These are phyloP conservation scores for Oryza brachyantha DNA, from an alignment of 176 grass and related monocot genomes.

Conservation along the genomic window DNA sequence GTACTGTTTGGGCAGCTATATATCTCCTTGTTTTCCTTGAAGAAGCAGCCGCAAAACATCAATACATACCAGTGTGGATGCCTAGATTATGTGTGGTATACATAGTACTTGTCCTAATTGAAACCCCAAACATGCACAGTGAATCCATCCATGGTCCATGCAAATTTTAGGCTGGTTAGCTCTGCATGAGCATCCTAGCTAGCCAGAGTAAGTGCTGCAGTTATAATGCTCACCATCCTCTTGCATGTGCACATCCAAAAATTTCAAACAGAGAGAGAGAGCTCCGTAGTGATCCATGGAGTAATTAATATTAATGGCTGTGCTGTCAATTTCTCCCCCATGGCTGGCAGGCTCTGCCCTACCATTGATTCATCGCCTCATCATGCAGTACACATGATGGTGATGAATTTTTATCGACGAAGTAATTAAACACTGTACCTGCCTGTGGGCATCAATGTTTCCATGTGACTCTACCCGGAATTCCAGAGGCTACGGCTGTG, in stretches of 20 bases:
- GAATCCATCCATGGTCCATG: conserved; percentile 13
- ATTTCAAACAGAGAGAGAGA: not conserved
- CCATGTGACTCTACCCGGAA: conserved; percentile 35
- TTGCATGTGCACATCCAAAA: conserved; percentile 18
- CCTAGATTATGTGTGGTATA: conserved; percentile 5
- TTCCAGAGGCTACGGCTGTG: not conserved
- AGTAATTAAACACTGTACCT: not conserved
- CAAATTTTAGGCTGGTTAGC: not conserved
- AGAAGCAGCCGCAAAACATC: conserved; percentile 8
- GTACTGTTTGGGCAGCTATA: not conserved
- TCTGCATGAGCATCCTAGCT: not conserved
- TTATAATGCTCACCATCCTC: conserved; percentile 40
- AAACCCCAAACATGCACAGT: not conserved
- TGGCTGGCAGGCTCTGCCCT: no score
- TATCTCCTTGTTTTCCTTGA: not conserved
- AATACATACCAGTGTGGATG: not conserved
- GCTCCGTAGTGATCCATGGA: not conserved
- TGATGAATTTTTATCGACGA: conserved; percentile 19
- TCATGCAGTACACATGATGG: conserved; percentile 24
- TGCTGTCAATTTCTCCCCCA: not conserved
- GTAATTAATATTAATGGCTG: not conserved
- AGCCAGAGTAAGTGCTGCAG: not conserved
- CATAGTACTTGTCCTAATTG: not conserved
- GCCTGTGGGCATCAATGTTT: conserved; percentile 35
- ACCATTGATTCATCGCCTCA: conserved; percentile 1